Evolutionary conservation across 805 yeast genomes (phyloP).

Genomic region (Lachancea mirantina): DNA sequence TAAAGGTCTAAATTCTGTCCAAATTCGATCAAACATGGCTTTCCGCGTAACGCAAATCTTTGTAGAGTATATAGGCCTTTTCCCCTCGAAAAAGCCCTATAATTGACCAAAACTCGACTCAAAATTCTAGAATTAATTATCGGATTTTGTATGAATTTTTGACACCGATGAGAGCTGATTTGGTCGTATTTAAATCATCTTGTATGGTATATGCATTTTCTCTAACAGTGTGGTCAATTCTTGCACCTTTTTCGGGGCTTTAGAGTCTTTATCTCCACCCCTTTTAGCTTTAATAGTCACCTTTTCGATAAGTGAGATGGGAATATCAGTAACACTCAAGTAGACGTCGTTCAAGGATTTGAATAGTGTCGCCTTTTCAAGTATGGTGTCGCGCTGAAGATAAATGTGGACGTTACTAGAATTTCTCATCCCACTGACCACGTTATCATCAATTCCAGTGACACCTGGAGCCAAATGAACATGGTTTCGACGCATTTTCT

Average conservation of each 20-base stretch:
- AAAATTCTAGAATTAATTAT: too few species aligned
- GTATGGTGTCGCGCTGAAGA: slow-evolving; percentile 46
- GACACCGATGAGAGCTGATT: too few species aligned
- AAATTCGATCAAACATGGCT: too few species aligned
- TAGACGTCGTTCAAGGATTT: slow-evolving; percentile 70
- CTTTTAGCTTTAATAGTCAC: slow-evolving; percentile 14
- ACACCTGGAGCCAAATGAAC: slow-evolving; percentile 72
- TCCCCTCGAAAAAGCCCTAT: too few species aligned
- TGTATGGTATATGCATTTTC: slow-evolving; percentile 1
- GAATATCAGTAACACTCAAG: slow-evolving; percentile 51
- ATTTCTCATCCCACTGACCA: slow-evolving; percentile 70
- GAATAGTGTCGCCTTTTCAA: slow-evolving; percentile 38
- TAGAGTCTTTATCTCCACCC: too few species aligned
- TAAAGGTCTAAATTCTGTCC: too few species aligned
- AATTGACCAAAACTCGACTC: too few species aligned
- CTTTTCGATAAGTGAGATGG: slow-evolving; percentile 19
- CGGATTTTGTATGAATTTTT: too few species aligned
- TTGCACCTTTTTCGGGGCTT: not conserved
- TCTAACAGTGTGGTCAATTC: not conserved
- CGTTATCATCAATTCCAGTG: slow-evolving; percentile 36
- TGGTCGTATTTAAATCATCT: not conserved
- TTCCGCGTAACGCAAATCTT: too few species aligned
- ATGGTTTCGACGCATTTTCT: slow-evolving; percentile 70
- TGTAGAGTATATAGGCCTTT: too few species aligned
- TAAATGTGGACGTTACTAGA: slow-evolving; percentile 50